phyloP scores from a whole-genome alignment of 345 rosid species.

The Adansonia digitata region DNA sequence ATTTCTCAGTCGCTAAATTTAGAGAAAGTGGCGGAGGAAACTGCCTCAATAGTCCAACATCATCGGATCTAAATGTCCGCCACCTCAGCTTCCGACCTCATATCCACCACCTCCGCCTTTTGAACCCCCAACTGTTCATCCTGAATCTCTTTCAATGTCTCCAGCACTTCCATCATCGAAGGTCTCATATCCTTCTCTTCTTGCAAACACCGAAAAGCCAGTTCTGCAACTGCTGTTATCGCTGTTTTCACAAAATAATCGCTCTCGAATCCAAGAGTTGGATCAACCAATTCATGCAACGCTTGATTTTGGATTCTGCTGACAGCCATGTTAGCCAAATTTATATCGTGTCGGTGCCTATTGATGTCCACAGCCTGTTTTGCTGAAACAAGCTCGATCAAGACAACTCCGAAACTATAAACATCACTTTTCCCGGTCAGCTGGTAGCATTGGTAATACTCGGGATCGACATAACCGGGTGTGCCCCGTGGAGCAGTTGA shows the following conservation, averaged over 20 bases:
- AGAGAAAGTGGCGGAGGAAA: conserved; percentile 48
- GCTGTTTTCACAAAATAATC: conserved; percentile 33
- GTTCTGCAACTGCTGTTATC: conserved; percentile 53
- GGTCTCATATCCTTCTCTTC: conserved; percentile 74
- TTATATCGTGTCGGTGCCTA: conserved; percentile 59
- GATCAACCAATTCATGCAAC: conserved; percentile 66
- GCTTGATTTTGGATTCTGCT: conserved; percentile 57
- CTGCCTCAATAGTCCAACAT: conserved; percentile 44
- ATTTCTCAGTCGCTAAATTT: conserved; percentile 46
- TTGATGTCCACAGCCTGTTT: conserved; percentile 63
- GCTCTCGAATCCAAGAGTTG: conserved; percentile 50
- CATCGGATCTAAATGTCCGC: conserved; percentile 28
- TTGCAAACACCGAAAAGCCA: conserved; percentile 77
- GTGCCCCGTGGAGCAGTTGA: conserved; percentile 97
- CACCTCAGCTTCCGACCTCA: conserved; percentile 13
- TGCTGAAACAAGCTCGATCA: conserved; percentile 63
- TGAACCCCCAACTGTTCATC: conserved; percentile 20
- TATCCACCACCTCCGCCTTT: not conserved
- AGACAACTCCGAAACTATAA: conserved; percentile 85
- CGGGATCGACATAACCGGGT: conserved; percentile 90
- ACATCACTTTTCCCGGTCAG: conserved; percentile 86
- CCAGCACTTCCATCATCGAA: conserved; percentile 56
- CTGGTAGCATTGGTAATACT: conserved; percentile 70
- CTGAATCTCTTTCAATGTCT: conserved; percentile 44
- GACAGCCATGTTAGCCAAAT: conserved; percentile 75